A percentile compares a stretch with the other conserved stretches of the same genome.
Conservation (phyloP, 1,284 basidiomycete species). For the Cystobasidiaceae sp. region DNA sequence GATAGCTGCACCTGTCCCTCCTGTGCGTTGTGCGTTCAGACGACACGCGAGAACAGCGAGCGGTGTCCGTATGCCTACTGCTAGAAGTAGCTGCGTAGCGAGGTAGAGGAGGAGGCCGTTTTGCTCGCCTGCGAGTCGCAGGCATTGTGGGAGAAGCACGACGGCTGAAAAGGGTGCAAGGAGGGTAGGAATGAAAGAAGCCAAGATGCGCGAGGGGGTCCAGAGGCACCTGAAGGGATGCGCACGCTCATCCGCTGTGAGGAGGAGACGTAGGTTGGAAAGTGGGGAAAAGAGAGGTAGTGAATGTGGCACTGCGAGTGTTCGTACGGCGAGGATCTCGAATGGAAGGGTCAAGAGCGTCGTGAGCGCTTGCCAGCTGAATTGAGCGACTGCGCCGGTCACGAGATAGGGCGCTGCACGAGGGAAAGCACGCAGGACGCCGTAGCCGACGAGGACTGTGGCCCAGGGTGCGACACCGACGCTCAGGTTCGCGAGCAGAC, state of each 20-base stretch:
- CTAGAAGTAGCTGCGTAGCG: constrained; percentile 16
- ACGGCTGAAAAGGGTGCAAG: constrained; percentile 18
- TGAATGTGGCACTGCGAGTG: constrained; percentile 19
- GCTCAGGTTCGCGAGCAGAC: constrained; percentile 10
- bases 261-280: constrained; percentile 19
- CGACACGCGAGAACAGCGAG: constrained; percentile 20
- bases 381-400: constrained; percentile 12
- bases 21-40: constrained; percentile 24
- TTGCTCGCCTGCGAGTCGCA: constrained; percentile 5
- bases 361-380: constrained; percentile 28
- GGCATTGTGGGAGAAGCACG: constrained; percentile 10
- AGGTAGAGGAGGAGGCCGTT: constrained; percentile 14
- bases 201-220: constrained; percentile 25
- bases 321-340: constrained; percentile 21
- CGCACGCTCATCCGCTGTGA: constrained; percentile 25
- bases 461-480: constrained; percentile 27
- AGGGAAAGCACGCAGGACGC: constrained; percentile 12
- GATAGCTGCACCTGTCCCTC: constrained; percentile 24
- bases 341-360: constrained; percentile 24
- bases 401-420: constrained; percentile 20
- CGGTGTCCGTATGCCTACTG: constrained; percentile 22
- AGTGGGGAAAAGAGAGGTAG: constrained; percentile 15
- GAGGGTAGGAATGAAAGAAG: constrained; percentile 26
- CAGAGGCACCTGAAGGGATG: constrained; percentile 17
- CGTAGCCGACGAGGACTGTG: constrained; percentile 23